These are phyloP conservation scores for Zymoseptoria passerinii DNA, from an alignment of 2,329 filamentous ascomycete genomes.

Conservation along the genomic window DNA sequence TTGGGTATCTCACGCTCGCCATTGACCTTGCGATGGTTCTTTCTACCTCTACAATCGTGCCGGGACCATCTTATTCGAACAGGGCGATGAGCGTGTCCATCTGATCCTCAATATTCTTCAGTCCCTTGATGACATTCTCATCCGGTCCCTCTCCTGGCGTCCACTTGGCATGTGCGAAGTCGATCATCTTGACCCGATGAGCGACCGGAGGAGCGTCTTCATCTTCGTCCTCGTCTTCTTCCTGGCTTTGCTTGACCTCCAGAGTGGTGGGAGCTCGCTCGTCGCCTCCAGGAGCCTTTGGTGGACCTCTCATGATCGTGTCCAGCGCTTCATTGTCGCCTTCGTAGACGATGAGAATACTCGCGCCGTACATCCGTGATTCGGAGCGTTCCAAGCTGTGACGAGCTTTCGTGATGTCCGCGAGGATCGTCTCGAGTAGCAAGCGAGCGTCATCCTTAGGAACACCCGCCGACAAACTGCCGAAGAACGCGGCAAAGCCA, in stretches of 20 bases:
- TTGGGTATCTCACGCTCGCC: background rate
- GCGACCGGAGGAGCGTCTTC: conserved; percentile 52
- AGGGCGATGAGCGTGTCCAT: conserved; percentile 25
- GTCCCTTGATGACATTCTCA: conserved; percentile 73
- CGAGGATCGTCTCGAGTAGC: conserved; percentile 37
- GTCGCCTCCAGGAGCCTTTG: conserved; percentile 19
- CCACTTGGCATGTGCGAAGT: conserved; percentile 90
- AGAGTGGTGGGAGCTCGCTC: conserved; percentile 25
- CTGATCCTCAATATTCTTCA: conserved; percentile 36
- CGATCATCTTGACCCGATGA: conserved; percentile 78
- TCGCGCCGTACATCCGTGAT: conserved; percentile 60
- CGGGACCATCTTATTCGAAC: conserved; percentile 13
- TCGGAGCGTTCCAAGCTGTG: conserved; percentile 54
- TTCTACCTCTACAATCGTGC: background rate
- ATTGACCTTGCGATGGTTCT: background rate
- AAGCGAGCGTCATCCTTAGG: conserved; percentile 31
- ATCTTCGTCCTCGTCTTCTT: conserved; percentile 49
- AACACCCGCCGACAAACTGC: conserved; percentile 33
- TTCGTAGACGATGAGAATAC: conserved; percentile 58
- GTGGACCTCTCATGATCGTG: conserved; percentile 38
- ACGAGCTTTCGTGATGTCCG: conserved; percentile 35
- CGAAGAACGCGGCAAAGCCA: conserved; percentile 51
- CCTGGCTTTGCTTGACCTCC: conserved; percentile 30
- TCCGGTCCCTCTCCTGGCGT: conserved; percentile 75
- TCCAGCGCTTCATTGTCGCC: conserved; percentile 50